Evolutionary conservation across 768 basidiomycete genomes (phyloP).

Genomic region (Chlorophyllum brunneum): DNA sequence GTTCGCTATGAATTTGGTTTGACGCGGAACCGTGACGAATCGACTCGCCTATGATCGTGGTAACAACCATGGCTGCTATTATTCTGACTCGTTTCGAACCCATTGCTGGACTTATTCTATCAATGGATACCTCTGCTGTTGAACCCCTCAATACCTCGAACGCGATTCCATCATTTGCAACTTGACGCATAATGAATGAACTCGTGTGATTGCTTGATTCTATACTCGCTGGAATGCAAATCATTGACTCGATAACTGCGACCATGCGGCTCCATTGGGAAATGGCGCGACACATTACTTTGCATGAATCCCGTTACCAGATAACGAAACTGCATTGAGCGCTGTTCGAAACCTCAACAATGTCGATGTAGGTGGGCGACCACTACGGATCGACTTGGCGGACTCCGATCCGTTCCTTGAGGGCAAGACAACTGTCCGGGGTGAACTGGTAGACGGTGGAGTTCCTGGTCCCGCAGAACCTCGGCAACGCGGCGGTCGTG

Average conservation of each 20-base stretch:
- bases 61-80: slow-evolving; percentile 2
- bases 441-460: slow-evolving; percentile 73
- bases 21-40: no score
- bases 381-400: slow-evolving; percentile 90
- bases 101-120: not conserved
- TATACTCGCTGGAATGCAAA: not conserved
- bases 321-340: slow-evolving; percentile 93
- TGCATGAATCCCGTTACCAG: slow-evolving; percentile 35
- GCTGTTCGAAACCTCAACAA: slow-evolving; percentile 96
- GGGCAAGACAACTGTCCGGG: slow-evolving; percentile 84
- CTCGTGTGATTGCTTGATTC: slow-evolving; percentile 6
- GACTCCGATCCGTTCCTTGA: slow-evolving; percentile 91
- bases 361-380: slow-evolving; percentile 87
- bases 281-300: no score
- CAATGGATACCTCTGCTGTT: slow-evolving; percentile 9
- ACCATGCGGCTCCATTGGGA: no score
- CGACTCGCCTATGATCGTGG: not conserved
- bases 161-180: not conserved
- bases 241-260: no score
- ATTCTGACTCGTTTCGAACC: slow-evolving; percentile 5
- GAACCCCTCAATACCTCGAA: slow-evolving; percentile 2
- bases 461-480: slow-evolving; percentile 52
- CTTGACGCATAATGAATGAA: slow-evolving; percentile 2
- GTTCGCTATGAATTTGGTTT: not conserved
- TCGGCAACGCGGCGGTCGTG: slow-evolving; percentile 45